Percentiles rank a stretch among this genome's conserved stretches.
Conservation (phyloP, 805 yeast species). For the Ogataea philodendri region DNA sequence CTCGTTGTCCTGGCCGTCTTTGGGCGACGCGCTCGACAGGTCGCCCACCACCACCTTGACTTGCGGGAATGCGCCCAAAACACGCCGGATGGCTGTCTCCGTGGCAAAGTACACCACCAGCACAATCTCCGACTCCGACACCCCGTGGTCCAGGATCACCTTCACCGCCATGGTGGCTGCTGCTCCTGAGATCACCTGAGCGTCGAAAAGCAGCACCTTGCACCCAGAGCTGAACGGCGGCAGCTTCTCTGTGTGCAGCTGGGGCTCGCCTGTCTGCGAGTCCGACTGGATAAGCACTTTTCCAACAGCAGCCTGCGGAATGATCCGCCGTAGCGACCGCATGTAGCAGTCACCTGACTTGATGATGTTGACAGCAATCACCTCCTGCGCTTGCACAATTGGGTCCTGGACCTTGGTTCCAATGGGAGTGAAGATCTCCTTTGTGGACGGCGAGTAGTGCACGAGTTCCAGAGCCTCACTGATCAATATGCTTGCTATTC, state of each 20-base stretch:
- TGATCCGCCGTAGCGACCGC: slow-evolving; percentile 68
- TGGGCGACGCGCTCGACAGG: slow-evolving; percentile 41
- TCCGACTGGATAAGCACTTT: slow-evolving; percentile 86
- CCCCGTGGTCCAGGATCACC: slow-evolving; percentile 79
- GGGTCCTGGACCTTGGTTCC: slow-evolving; percentile 31
- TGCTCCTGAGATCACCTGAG: slow-evolving; percentile 89
- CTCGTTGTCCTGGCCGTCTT: slow-evolving; percentile 32
- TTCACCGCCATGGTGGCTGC: slow-evolving; percentile 94
- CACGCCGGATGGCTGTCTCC: slow-evolving; percentile 71
- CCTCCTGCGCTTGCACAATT: slow-evolving; percentile 40
- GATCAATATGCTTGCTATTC: slow-evolving; percentile 71
- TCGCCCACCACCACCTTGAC: slow-evolving; percentile 70
- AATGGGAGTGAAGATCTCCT: slow-evolving; percentile 41
- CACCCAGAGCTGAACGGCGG: slow-evolving; percentile 43
- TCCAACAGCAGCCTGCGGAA: slow-evolving; percentile 79
- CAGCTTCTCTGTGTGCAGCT: slow-evolving; percentile 74
- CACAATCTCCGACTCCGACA: slow-evolving; percentile 57
- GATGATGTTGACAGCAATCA: slow-evolving; percentile 75
- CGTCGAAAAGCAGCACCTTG: slow-evolving; percentile 72
- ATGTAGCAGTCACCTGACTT: slow-evolving; percentile 93
- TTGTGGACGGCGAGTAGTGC: slow-evolving; percentile 33
- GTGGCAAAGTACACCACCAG: slow-evolving; percentile 74
- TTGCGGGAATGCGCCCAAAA: slow-evolving; percentile 68
- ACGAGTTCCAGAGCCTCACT: slow-evolving; percentile 63
- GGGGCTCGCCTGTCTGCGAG: slow-evolving; percentile 89